Evolutionary conservation across 352 stramenopile genomes (phyloP).

Genomic region (Globisporangium paroecandrum): DNA sequence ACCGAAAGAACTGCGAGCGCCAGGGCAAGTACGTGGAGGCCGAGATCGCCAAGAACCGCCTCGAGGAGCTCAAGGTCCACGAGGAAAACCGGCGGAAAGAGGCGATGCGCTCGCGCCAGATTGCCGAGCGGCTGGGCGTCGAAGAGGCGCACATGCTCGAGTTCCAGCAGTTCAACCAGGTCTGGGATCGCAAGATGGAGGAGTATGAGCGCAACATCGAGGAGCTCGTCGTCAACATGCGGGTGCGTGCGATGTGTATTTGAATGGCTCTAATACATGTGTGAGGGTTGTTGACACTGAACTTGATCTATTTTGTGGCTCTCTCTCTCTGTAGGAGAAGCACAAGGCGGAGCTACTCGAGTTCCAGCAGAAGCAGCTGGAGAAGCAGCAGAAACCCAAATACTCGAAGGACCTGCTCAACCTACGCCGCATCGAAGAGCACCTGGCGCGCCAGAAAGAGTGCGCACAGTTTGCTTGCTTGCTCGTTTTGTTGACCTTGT

Average conservation of each 20-base stretch:
- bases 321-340: constrained; percentile 41
- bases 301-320: constrained; percentile 17
- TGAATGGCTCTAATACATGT: not conserved
- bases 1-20: constrained; percentile 96
- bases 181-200: constrained; percentile 95
- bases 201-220: constrained; percentile 93
- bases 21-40: constrained; percentile 97
- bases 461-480: constrained; percentile 23
- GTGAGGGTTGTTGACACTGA: not conserved
- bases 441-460: constrained; percentile 89
- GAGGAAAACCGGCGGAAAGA: constrained; percentile 94
- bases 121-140: constrained; percentile 92
- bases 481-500: not conserved
- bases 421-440: constrained; percentile 91
- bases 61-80: constrained; percentile 96
- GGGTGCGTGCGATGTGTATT: constrained; percentile 26
- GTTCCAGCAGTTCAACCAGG: constrained; percentile 96
- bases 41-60: constrained; percentile 95
- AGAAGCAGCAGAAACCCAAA: constrained; percentile 90
- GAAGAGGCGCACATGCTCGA: constrained; percentile 98
- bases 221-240: constrained; percentile 89
- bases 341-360: constrained; percentile 88
- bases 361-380: constrained; percentile 91
- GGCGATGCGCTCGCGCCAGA: constrained; percentile 94
- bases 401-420: constrained; percentile 95